These are phyloP conservation scores for Beta corolliflora DNA, from an alignment of 179 eudicot genomes.

Conservation along the genomic window DNA sequence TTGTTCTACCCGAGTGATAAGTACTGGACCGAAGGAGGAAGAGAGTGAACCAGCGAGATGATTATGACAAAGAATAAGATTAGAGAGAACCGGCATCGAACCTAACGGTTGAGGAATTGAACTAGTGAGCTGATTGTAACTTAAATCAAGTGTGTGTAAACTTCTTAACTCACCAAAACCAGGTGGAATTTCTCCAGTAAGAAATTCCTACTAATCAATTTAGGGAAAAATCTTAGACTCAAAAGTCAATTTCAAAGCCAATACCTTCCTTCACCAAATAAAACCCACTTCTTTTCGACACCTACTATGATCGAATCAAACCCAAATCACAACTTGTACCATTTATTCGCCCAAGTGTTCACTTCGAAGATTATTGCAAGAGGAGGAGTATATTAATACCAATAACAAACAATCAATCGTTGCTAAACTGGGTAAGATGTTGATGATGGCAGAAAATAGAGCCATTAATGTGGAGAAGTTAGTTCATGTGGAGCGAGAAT, in stretches of 20 bases:
- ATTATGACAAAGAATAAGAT: slow-evolving; percentile 66
- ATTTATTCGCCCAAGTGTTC: slow-evolving; percentile 50
- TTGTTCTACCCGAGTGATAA: slow-evolving; percentile 72
- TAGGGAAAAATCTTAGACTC: too few relatives aligned
- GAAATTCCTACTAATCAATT: slow-evolving; percentile 69
- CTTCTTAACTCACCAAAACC: slow-evolving; percentile 44
- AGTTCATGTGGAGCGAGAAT: slow-evolving; percentile 78
- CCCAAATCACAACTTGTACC: slow-evolving; percentile 60
- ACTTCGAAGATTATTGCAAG: slow-evolving; percentile 46
- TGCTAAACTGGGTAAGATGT: slow-evolving; percentile 64
- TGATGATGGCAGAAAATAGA: slow-evolving; percentile 79
- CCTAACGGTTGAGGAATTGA: slow-evolving; percentile 57
- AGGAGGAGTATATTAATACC: slow-evolving; percentile 43
- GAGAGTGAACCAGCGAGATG: slow-evolving; percentile 52
- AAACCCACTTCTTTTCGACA: slow-evolving; percentile 65
- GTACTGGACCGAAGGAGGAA: slow-evolving; percentile 68
- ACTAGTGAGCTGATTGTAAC: slow-evolving; percentile 77
- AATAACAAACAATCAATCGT: slow-evolving; percentile 54
- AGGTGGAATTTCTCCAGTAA: slow-evolving; percentile 69
- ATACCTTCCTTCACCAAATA: slow-evolving; percentile 51
- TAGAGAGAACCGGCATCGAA: slow-evolving; percentile 48
- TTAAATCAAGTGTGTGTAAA: slow-evolving; percentile 67
- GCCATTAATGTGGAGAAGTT: slow-evolving; percentile 69
- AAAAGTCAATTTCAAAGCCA: slow-evolving; percentile 45
- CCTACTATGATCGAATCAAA: slow-evolving; percentile 57